Evolutionary conservation across 148 eudicot species (phyloP).

Genomic region (Pouteria glomerata): DNA sequence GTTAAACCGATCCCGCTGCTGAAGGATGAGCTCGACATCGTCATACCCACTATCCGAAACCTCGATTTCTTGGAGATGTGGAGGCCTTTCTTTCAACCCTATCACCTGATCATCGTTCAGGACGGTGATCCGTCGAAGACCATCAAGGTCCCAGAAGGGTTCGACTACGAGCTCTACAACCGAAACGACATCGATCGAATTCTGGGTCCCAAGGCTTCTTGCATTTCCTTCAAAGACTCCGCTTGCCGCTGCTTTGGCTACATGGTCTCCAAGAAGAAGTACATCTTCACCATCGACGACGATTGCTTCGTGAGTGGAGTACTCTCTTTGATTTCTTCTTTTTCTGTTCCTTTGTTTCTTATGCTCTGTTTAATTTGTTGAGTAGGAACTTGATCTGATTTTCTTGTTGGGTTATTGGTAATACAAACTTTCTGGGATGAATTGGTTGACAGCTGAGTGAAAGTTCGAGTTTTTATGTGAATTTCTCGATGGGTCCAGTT

Average conservation of each 20-base stretch:
- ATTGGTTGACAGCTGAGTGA: no score
- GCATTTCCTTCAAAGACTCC: slow-evolving; percentile 87
- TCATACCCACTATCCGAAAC: slow-evolving; percentile 79
- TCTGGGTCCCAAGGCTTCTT: slow-evolving; percentile 70
- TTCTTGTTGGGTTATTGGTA: no score
- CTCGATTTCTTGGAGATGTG: slow-evolving; percentile 88
- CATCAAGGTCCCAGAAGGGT: slow-evolving; percentile 68
- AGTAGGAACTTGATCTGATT: background rate
- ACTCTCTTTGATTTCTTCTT: background rate
- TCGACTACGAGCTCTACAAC: slow-evolving; percentile 78
- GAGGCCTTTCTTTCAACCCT: slow-evolving; percentile 68
- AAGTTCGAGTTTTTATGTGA: no score
- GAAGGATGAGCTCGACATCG: slow-evolving; percentile 72
- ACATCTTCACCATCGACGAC: slow-evolving; percentile 82
- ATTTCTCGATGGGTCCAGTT: no score
- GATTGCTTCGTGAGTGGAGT: slow-evolving; percentile 92
- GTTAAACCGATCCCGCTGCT: slow-evolving; percentile 41
- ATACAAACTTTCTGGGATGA: no score
- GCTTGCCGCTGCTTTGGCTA: slow-evolving; percentile 84
- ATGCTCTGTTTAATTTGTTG: background rate
- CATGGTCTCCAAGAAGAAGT: slow-evolving; percentile 88
- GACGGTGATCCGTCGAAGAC: slow-evolving; percentile 73
- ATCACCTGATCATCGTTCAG: slow-evolving; percentile 77
- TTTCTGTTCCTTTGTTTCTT: no score
- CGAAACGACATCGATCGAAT: slow-evolving; percentile 71